Percentiles rank a stretch among this genome's conserved stretches.
Conservation (phyloP, 306 rosid species). For the Citrullus mucosospermus region DNA sequence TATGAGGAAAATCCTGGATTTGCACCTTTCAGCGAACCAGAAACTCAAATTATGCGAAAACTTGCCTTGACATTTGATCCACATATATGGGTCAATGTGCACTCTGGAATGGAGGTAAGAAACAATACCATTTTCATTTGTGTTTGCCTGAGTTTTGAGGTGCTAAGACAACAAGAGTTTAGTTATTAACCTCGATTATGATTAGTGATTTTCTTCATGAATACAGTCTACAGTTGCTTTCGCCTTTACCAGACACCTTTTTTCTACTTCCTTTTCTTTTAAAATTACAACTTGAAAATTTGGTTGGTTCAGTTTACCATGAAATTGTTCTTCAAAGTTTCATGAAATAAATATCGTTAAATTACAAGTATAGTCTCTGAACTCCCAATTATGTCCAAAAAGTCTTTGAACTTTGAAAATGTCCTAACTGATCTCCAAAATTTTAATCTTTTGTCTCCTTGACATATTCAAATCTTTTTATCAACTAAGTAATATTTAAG, state of each 20-base stretch:
- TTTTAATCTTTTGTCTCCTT: no score
- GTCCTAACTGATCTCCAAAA: no score
- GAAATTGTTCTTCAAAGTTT: no score
- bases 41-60: conserved; percentile 86
- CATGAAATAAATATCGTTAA: no score
- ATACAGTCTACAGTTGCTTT: not conserved
- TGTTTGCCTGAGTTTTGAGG: not conserved
- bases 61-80: conserved; percentile 86
- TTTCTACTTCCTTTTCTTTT: no score
- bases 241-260: not conserved
- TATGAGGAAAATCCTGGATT: conserved; percentile 95
- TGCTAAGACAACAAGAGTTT: not conserved
- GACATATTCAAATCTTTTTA: no score
- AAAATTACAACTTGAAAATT: not conserved
- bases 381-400: no score
- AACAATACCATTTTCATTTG: not conserved
- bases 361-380: no score
- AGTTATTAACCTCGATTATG: not conserved
- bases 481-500: no score
- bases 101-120: conserved; percentile 96
- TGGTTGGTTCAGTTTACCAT: no score
- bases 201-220: not conserved
- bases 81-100: conserved; percentile 89
- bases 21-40: conserved; percentile 95
- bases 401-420: no score